Evolutionary conservation across 2,329 filamentous ascomycete species (phyloP).

Genomic region (Nemania diffusa): DNA sequence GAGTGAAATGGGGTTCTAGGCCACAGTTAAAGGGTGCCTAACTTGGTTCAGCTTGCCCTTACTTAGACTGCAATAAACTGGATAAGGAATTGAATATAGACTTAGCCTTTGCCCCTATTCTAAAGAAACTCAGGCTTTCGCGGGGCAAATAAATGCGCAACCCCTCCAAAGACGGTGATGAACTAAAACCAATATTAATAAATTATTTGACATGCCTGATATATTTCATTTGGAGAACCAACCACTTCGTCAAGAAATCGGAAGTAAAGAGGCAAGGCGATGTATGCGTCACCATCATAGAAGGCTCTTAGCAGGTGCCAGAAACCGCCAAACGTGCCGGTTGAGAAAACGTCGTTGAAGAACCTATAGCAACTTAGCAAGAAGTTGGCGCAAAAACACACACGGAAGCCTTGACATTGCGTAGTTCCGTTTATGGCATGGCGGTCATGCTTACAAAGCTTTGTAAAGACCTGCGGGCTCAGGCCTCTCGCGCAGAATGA

Average conservation of each 20-base stretch:
- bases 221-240: slow-evolving; percentile 7
- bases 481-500: slow-evolving; percentile 32
- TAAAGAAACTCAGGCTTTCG: slow-evolving; percentile 8
- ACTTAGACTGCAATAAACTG: no score
- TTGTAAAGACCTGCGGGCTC: slow-evolving; percentile 36
- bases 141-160: slow-evolving; percentile 28
- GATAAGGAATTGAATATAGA: no score
- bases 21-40: no score
- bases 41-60: no score
- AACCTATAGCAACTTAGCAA: slow-evolving; percentile 25
- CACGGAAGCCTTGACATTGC: neutral
- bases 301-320: slow-evolving; percentile 35
- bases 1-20: no score
- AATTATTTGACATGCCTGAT: neutral
- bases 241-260: slow-evolving; percentile 35
- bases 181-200: slow-evolving; percentile 23
- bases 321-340: slow-evolving; percentile 24
- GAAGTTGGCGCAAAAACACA: neutral
- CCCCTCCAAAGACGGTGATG: slow-evolving; percentile 32
- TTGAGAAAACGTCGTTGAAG: slow-evolving; percentile 37
- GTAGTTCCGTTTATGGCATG: neutral
- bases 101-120: neutral
- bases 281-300: slow-evolving; percentile 35
- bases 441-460: slow-evolving; percentile 25
- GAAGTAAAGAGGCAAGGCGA: slow-evolving; percentile 31